Evolutionary conservation across 116 monocot genomes (phyloP).

Genomic region (Dioscorea cayenensis): DNA sequence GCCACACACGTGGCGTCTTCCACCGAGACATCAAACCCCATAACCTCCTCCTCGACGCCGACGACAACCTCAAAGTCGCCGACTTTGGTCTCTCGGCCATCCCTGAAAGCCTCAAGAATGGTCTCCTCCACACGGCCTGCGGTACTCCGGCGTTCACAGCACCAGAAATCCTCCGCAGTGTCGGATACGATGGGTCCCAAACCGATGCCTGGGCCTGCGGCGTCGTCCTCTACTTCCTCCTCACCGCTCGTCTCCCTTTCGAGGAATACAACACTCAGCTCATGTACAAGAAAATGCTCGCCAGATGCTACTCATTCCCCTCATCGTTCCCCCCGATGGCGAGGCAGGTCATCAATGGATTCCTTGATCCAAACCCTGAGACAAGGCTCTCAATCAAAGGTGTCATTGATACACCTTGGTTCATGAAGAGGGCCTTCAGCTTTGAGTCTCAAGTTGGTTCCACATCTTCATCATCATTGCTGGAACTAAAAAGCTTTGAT

Average conservation of each 20-base stretch:
- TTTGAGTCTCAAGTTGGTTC: slow-evolving; percentile 21
- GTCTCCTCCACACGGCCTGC: slow-evolving; percentile 47
- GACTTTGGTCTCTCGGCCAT: slow-evolving; percentile 47
- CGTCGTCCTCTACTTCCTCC: slow-evolving; percentile 62
- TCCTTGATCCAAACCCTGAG: slow-evolving; percentile 57
- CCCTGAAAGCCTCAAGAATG: slow-evolving; percentile 28
- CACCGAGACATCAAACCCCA: slow-evolving; percentile 62
- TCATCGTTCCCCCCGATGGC: slow-evolving; percentile 33
- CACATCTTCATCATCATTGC: neutral
- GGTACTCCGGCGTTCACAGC: slow-evolving; percentile 54
- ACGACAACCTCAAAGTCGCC: slow-evolving; percentile 34
- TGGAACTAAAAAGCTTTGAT: neutral
- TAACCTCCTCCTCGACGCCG: slow-evolving; percentile 43
- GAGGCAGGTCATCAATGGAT: slow-evolving; percentile 20
- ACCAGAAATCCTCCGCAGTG: slow-evolving; percentile 36
- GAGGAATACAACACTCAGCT: slow-evolving; percentile 39
- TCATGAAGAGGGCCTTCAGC: slow-evolving; percentile 29
- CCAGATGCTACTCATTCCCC: slow-evolving; percentile 43
- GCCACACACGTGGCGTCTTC: slow-evolving; percentile 42
- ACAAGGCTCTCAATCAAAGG: slow-evolving; percentile 38
- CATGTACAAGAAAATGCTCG: slow-evolving; percentile 41
- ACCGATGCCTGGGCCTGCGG: slow-evolving; percentile 83
- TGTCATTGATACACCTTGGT: slow-evolving; percentile 30
- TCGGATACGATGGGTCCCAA: slow-evolving; percentile 42
- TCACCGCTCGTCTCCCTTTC: slow-evolving; percentile 55